Evolutionary conservation across 768 basidiomycete species (phyloP).

Genomic region (Leccinum arenicola): DNA sequence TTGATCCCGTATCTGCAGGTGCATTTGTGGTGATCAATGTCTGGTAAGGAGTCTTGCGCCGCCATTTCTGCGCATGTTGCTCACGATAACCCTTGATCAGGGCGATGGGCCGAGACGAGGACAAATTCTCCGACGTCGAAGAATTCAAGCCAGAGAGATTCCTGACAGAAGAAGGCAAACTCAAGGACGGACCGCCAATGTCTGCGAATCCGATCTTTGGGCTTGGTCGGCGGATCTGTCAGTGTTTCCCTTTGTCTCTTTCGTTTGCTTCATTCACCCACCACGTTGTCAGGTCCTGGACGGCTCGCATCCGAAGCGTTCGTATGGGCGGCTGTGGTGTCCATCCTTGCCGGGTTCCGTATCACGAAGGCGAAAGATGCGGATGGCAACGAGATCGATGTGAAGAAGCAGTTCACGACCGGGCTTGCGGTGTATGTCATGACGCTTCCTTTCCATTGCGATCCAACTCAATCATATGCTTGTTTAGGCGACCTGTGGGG

Average conservation of each 20-base stretch:
- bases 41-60: slow-evolving; percentile 24
- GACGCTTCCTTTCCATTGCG: background rate
- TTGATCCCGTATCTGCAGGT: slow-evolving; percentile 9
- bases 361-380: slow-evolving; percentile 24
- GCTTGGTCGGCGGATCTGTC: slow-evolving; percentile 26
- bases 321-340: slow-evolving; percentile 22
- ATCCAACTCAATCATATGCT: background rate
- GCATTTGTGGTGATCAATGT: slow-evolving; percentile 34
- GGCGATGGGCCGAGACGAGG: slow-evolving; percentile 26
- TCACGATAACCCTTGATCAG: slow-evolving; percentile 3
- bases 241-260: background rate
- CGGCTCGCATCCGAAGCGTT: slow-evolving; percentile 22
- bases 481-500: slow-evolving; percentile 17
- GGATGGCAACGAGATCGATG: slow-evolving; percentile 19
- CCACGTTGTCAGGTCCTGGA: slow-evolving; percentile 12
- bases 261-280: background rate
- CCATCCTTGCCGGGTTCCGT: slow-evolving; percentile 21
- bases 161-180: slow-evolving; percentile 14
- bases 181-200: slow-evolving; percentile 4
- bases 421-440: slow-evolving; percentile 21
- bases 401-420: slow-evolving; percentile 22
- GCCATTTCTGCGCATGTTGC: background rate
- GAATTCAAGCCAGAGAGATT: slow-evolving; percentile 30
- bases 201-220: slow-evolving; percentile 25
- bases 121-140: slow-evolving; percentile 14